Conservation (phyloP, 2,329 filamentous ascomycete genomes). For the Colletotrichum higginsianum region DNA sequence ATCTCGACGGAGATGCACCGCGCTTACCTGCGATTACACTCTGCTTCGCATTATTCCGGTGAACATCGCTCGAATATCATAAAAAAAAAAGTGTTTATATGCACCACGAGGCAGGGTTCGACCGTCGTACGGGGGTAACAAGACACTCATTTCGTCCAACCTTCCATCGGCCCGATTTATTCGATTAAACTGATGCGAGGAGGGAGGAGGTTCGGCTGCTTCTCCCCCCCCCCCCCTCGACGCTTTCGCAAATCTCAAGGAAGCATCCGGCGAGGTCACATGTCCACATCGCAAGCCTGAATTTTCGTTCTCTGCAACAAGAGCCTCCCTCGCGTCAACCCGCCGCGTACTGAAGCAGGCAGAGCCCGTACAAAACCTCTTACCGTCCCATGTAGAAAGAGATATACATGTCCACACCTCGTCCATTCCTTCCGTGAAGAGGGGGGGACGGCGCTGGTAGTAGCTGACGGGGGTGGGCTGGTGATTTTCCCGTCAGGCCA, state of each 20-base stretch:
- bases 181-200: no score
- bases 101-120: background rate
- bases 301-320: background rate
- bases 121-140: no score
- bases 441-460: background rate
- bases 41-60: background rate
- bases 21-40: background rate
- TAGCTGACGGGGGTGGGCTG: no score
- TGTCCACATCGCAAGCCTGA: background rate
- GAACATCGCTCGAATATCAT: no score
- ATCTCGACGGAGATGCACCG: background rate
- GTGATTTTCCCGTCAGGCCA: background rate
- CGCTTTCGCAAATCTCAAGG: background rate
- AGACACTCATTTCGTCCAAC: background rate
- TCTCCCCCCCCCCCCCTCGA: background rate
- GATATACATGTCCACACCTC: background rate
- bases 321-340: constrained; percentile 4
- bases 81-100: no score
- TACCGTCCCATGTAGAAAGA: background rate
- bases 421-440: background rate
- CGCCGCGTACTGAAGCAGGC: background rate
- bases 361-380: background rate
- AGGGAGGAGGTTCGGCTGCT: background rate
- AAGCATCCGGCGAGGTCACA: background rate
- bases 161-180: no score